phyloP scores from a whole-genome alignment of 768 basidiomycete genomes.

The Mycena vulgaris region DNA sequence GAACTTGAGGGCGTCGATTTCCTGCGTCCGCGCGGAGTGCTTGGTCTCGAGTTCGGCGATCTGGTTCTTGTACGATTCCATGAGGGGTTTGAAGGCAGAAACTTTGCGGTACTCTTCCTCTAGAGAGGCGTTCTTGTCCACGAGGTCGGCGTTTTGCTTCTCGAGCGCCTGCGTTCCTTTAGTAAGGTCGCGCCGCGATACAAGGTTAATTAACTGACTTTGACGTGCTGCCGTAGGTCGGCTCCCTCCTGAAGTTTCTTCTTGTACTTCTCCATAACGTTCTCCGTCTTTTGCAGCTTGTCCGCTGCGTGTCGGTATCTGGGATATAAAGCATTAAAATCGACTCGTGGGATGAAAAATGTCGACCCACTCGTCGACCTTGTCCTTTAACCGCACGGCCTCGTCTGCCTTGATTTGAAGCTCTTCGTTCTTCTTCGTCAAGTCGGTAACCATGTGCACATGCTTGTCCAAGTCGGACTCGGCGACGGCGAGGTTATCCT shows the following conservation, averaged over 20 bases:
- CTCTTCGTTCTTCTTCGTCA: conserved; percentile 87
- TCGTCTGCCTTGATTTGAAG: conserved; percentile 85
- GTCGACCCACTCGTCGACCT: conserved; percentile 89
- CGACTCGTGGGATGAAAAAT: not conserved
- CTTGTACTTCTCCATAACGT: conserved; percentile 99
- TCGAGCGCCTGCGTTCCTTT: conserved; percentile 76
- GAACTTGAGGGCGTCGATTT: conserved; percentile 80
- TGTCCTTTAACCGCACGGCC: conserved; percentile 87
- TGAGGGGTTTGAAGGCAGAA: conserved; percentile 86
- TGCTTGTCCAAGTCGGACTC: conserved; percentile 91
- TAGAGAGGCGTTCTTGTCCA: conserved; percentile 92
- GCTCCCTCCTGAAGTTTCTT: conserved; percentile 97
- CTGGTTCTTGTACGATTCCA: conserved; percentile 94
- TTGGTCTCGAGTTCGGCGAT: conserved; percentile 87
- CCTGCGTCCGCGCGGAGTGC: conserved; percentile 73
- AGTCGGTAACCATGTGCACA: conserved; percentile 73
- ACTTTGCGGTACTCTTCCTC: conserved; percentile 95
- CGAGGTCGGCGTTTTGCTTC: conserved; percentile 92
- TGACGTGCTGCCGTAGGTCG: conserved; percentile 89
- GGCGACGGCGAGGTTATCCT: conserved; percentile 88
- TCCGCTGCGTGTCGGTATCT: conserved; percentile 96
- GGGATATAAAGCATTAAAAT: conserved; percentile 18
- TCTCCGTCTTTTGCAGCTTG: conserved; percentile 93
- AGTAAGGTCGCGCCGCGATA: conserved; percentile 5
- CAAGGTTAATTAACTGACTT: conserved; percentile 61